phyloP scores from a whole-genome alignment of 2,329 filamentous ascomycete species.

The Dothiorella sarmentorum region DNA sequence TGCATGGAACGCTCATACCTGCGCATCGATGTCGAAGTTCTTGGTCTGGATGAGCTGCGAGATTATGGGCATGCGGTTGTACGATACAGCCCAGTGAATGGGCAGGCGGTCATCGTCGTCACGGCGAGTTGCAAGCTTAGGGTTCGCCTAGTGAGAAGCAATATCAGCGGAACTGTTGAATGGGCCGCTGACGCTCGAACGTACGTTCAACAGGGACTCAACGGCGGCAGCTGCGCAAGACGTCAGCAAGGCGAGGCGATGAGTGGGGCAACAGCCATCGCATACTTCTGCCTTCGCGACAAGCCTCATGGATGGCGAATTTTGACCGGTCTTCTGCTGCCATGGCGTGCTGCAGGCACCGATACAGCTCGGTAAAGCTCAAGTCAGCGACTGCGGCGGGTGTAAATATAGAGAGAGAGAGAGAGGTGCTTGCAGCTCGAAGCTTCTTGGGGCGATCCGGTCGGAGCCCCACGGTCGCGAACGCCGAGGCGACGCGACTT shows the following conservation, averaged over 20 bases:
- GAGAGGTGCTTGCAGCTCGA: not conserved
- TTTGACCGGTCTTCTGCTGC: constrained; percentile 47
- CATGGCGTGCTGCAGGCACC: not conserved
- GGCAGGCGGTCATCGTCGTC: constrained; percentile 88
- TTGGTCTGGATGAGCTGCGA: constrained; percentile 66
- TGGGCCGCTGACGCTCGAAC: constrained; percentile 33
- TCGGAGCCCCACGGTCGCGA: not conserved
- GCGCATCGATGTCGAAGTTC: constrained; percentile 78
- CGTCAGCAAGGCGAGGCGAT: constrained; percentile 15
- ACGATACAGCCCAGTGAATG: constrained; percentile 90
- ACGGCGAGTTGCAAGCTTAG: constrained; percentile 67
- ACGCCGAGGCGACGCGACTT: too few species aligned
- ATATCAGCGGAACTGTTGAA: not conserved
- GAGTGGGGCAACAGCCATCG: constrained; percentile 14
- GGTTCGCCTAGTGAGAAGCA: constrained; percentile 60
- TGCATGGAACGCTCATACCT: constrained; percentile 49
- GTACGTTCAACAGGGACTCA: constrained; percentile 70
- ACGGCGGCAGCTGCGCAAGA: constrained; percentile 58
- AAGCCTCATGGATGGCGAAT: constrained; percentile 83
- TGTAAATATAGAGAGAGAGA: not conserved
- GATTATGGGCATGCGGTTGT: constrained; percentile 73
- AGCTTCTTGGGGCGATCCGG: not conserved
- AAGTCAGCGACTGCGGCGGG: not conserved
- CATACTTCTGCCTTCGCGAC: constrained; percentile 78
- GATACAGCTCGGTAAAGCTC: not conserved